A percentile compares a stretch with the other conserved stretches of the same genome.
Conservation (phyloP, 2,329 filamentous ascomycete species). For the Pseudofabraea citricarpa region DNA sequence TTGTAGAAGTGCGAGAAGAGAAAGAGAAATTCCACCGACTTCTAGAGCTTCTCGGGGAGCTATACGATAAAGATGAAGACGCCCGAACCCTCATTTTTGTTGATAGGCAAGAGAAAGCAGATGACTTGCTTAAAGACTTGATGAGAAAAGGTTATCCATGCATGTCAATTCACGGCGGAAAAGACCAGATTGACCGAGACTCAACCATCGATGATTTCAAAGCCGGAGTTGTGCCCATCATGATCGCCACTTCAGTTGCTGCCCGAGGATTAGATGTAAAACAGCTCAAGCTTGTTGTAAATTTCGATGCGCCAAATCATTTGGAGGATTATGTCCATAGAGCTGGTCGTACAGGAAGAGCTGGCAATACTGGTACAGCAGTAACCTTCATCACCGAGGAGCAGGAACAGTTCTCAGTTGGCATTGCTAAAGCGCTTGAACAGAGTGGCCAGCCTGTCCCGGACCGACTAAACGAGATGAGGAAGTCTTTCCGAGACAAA, state of each 20-base stretch:
- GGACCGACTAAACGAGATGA: constrained; percentile 60
- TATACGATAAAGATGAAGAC: constrained; percentile 85
- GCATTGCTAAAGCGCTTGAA: constrained; percentile 80
- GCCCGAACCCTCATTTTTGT: constrained; percentile 87
- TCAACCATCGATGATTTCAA: constrained; percentile 94
- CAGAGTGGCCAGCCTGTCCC: constrained; percentile 85
- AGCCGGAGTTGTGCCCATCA: constrained; percentile 78
- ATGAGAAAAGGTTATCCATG: constrained; percentile 83
- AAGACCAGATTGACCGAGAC: constrained; percentile 89
- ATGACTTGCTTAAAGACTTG: constrained; percentile 71
- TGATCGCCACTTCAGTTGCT: constrained; percentile 93
- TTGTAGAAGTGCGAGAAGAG: constrained; percentile 83
- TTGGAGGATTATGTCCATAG: constrained; percentile 96
- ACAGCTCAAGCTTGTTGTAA: constrained; percentile 91
- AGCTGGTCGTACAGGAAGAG: constrained; percentile 87
- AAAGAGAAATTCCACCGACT: constrained; percentile 78
- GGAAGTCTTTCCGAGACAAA: constrained; percentile 76
- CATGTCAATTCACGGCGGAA: constrained; percentile 90
- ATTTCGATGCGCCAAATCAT: constrained; percentile 91
- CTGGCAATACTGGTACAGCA: constrained; percentile 89
- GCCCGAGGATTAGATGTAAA: constrained; percentile 95
- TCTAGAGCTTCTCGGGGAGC: constrained; percentile 79
- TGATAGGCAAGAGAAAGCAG: constrained; percentile 85
- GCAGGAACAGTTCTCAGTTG: constrained; percentile 84
- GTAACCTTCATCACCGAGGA: constrained; percentile 91